A percentile compares a stretch with the other conserved stretches of the same genome.
These are phyloP conservation scores for Raphanus sativus DNA, from an alignment of 345 rosid species.

Conservation along the genomic window DNA sequence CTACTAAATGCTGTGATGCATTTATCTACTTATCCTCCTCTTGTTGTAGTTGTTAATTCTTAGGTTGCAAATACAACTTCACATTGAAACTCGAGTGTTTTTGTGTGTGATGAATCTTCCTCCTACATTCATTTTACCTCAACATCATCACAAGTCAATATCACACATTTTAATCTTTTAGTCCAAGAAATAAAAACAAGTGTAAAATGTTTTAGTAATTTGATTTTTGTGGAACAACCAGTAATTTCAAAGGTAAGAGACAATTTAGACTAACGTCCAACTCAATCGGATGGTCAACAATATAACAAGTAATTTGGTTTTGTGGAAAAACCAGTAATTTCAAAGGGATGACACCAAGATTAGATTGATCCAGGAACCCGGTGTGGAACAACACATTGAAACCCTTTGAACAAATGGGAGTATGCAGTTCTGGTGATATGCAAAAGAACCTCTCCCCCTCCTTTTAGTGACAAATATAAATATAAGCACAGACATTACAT, in stretches of 20 bases:
- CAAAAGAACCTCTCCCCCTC: background rate
- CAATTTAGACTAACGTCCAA: too few relatives aligned
- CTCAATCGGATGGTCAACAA: background rate
- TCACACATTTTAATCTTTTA: too few relatives aligned
- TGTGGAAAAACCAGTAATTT: background rate
- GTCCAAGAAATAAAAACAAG: too few relatives aligned
- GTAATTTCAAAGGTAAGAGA: too few relatives aligned
- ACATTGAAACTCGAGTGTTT: background rate
- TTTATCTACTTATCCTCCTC: constrained; percentile 32
- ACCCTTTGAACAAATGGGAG: background rate
- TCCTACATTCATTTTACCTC: too few relatives aligned
- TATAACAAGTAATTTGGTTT: background rate
- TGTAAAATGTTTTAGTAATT: too few relatives aligned
- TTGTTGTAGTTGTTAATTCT: background rate
- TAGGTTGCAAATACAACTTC: constrained; percentile 27
- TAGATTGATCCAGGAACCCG: background rate
- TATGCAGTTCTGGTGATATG: background rate
- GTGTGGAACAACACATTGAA: background rate
- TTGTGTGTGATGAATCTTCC: constrained; percentile 14
- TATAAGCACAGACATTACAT: constrained; percentile 12
- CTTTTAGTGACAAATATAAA: constrained; percentile 18
- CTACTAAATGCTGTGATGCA: constrained; percentile 34
- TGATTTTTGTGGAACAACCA: too few relatives aligned
- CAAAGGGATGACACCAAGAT: background rate
- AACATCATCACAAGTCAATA: too few relatives aligned